Conservation (phyloP, 2,329 filamentous ascomycete species). For the Dryadomyces quercus-mongolicae region DNA sequence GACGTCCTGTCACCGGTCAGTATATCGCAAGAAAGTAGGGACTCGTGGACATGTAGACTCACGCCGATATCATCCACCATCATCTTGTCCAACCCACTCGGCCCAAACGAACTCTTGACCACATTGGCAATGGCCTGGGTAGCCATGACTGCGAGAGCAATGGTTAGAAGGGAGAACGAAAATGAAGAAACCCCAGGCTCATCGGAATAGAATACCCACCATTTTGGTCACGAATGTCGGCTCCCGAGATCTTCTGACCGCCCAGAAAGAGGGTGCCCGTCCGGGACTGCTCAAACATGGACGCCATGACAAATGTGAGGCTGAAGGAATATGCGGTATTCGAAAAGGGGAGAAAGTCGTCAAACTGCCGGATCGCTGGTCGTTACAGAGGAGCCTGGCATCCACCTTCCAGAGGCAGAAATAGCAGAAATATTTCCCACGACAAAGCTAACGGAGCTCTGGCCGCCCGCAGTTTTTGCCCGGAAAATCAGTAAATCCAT, state of each 20-base stretch:
- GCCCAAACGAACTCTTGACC: conserved; percentile 96
- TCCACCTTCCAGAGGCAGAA: not conserved
- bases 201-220: conserved; percentile 32
- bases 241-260: conserved; percentile 91
- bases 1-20: conserved; percentile 58
- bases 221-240: conserved; percentile 96
- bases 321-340: not conserved
- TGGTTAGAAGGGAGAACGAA: conserved; percentile 10
- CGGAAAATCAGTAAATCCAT: conserved; percentile 13
- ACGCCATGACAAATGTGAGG: conserved; percentile 55
- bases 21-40: conserved; percentile 1
- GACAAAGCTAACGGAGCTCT: not conserved
- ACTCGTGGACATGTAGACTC: conserved; percentile 19
- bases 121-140: conserved; percentile 98
- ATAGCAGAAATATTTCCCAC: conserved; percentile 4
- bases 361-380: not conserved
- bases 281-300: conserved; percentile 89
- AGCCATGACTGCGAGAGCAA: conserved; percentile 54
- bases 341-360: not conserved
- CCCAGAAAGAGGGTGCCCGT: conserved; percentile 96
- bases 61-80: conserved; percentile 99
- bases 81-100: conserved; percentile 98
- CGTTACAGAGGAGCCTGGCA: too few species aligned
- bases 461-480: not conserved
- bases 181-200: not conserved